These are phyloP conservation scores for Hymenoscyphus scutula DNA, from an alignment of 2,329 filamentous ascomycete genomes.

Conservation along the genomic window DNA sequence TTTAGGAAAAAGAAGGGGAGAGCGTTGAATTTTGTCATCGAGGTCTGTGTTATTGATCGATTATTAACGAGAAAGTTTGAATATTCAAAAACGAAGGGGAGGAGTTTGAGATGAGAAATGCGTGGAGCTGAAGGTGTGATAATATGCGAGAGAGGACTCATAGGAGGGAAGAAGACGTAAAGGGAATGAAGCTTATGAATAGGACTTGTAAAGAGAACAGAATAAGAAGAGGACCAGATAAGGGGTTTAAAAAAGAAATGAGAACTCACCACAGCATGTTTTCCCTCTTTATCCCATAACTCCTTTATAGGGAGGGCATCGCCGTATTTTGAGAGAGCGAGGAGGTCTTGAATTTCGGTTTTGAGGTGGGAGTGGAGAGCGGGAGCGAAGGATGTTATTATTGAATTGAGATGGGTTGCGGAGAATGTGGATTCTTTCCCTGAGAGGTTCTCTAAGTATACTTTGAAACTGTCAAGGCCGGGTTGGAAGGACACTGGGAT, in stretches of 20 bases:
- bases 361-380: conserved; percentile 30
- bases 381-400: conserved; percentile 35
- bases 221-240: too few relatives aligned
- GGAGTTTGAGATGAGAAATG: too few relatives aligned
- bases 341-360: conserved; percentile 32
- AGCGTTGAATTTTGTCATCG: conserved; percentile 49
- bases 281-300: conserved; percentile 27
- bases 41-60: conserved; percentile 49
- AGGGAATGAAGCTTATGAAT: conserved; percentile 40
- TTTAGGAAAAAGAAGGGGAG: conserved; percentile 66
- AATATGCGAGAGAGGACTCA: too few relatives aligned
- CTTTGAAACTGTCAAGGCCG: conserved; percentile 14
- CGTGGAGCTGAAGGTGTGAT: too few relatives aligned
- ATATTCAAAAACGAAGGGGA: too few relatives aligned
- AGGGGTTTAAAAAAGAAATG: conserved; percentile 4
- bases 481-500: conserved; percentile 15
- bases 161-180: conserved; percentile 41
- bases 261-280: conserved; percentile 26
- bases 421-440: conserved; percentile 22
- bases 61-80: background rate
- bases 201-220: too few relatives aligned
- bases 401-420: conserved; percentile 23
- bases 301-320: conserved; percentile 27
- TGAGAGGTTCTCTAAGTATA: conserved; percentile 13
- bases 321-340: conserved; percentile 28